Evolutionary conservation across 2,329 filamentous ascomycete species (phyloP), one percentile per base, ranked within the genome.

Genomic region (Pezicula radicicola): DNA sequence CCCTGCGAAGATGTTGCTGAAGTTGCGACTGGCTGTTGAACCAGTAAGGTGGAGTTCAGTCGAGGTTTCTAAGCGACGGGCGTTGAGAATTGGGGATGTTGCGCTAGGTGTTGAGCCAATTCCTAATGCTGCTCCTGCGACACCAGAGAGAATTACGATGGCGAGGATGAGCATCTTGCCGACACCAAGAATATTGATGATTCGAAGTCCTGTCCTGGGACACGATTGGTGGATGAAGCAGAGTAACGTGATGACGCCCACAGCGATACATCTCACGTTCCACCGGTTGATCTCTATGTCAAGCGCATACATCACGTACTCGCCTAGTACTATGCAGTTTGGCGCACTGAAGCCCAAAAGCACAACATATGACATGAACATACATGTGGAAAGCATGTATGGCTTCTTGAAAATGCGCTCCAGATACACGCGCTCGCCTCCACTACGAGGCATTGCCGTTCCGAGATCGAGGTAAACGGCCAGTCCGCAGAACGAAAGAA

Each of bases 361-460:
- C 5, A 78, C 70, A 4, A 73, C 72, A 48, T 79, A 78, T 2
- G 75, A 68, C 59, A 77, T 78, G 60, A 76, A 79, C 68, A 75
- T 76, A 52, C 76, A 78, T 7, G 77, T 81, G 4, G 72, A 76
- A 6, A 79, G 67, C 66, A 77, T 81, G 51, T 68, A 72, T 27
- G 79, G 79, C 18, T 69, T 72, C 44, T 66, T 70, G 60, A 75
- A 80, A 35, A 79, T 75, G 36, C 77, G 75, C 64, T 80, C 77
- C 40, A 80, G 72, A 59, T 80, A 80, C 37, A 78, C 74, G 46
- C 76, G 73, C 58, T 79, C 77, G n/a, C 77, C 76, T 36, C 77
- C 77, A 13, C 69, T 72, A 21, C 68, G 63, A 6, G 75, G 74
- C 10, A 77, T 68, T 16, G 71, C 72, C 4, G 68, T 72, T 35